phyloP scores from a whole-genome alignment of 441 rosid genomes.

The Jatropha podagrica region DNA sequence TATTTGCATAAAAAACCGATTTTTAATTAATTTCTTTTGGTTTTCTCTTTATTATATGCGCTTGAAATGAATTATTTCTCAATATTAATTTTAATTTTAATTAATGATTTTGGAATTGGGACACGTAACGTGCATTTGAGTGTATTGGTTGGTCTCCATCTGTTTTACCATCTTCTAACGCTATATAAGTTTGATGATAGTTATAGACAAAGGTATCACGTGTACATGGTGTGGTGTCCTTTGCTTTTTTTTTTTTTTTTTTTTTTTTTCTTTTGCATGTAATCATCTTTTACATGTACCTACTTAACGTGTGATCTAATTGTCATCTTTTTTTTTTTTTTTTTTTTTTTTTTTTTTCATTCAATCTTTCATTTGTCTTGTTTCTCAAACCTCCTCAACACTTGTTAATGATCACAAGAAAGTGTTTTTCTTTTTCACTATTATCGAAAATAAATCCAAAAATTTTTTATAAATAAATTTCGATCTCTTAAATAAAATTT shows the following conservation, averaged over 20 bases:
- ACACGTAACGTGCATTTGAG: constrained; percentile 17
- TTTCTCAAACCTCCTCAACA: constrained; percentile 13
- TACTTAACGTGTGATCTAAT: constrained; percentile 25
- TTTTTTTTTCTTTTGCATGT: constrained; percentile 23
- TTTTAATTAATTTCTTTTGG: too few relatives aligned
- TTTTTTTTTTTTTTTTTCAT: background rate
- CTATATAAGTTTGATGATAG: constrained; percentile 21
- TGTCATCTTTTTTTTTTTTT: background rate
- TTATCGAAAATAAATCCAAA: too few relatives aligned
- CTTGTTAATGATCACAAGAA: constrained; percentile 21
- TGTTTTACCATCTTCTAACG: constrained; percentile 15
- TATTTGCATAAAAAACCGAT: too few relatives aligned
- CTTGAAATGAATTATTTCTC: too few relatives aligned
- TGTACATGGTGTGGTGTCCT: constrained; percentile 17
- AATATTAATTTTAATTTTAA: too few relatives aligned
- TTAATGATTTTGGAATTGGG: too few relatives aligned
- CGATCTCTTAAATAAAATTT: too few relatives aligned
- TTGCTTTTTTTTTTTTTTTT: constrained; percentile 14
- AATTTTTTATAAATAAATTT: too few relatives aligned
- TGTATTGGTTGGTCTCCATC: background rate
- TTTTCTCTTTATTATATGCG: too few relatives aligned
- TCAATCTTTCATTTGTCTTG: background rate
- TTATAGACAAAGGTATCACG: constrained; percentile 31
- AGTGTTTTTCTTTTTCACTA: background rate
- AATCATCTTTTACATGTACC: constrained; percentile 8